phyloP scores from a whole-genome alignment of 331 rosid genomes.

The Dryas integrifolia region DNA sequence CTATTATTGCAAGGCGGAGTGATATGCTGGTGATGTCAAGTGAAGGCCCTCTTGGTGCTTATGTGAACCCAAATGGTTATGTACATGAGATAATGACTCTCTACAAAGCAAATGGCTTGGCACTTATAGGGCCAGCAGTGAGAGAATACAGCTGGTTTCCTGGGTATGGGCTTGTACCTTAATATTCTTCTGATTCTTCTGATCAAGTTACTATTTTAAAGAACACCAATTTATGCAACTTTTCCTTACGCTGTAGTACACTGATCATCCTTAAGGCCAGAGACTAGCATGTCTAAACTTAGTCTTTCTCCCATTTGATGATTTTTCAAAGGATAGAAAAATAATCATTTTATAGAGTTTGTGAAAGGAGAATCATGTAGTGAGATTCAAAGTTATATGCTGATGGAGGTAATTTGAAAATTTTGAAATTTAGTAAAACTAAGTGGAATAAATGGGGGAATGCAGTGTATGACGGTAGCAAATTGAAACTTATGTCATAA shows the following conservation, averaged over 20 bases:
- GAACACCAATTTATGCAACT: background rate
- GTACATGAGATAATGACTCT: slow-evolving; percentile 85
- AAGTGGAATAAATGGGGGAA: background rate
- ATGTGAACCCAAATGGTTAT: slow-evolving; percentile 62
- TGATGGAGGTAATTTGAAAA: background rate
- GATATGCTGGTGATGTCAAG: slow-evolving; percentile 86
- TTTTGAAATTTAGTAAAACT: background rate
- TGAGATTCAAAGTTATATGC: background rate
- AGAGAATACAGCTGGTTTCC: slow-evolving; percentile 91
- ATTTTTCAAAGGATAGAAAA: background rate
- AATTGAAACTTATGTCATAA: background rate
- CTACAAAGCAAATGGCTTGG: slow-evolving; percentile 63
- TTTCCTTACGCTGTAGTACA: background rate
- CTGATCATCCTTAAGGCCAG: background rate
- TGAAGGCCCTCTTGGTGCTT: slow-evolving; percentile 93
- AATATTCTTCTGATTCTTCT: background rate
- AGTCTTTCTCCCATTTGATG: background rate
- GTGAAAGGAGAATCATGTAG: background rate
- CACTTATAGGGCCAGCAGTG: slow-evolving; percentile 51
- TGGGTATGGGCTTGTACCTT: slow-evolving; percentile 54
- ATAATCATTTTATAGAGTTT: background rate
- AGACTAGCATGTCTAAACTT: background rate
- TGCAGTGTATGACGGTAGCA: background rate
- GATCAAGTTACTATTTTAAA: background rate
- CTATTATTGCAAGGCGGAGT: slow-evolving; percentile 66